Evolutionary conservation across 2,329 filamentous ascomycete species (phyloP).

Genomic region (Verticillium nonalfalfae): DNA sequence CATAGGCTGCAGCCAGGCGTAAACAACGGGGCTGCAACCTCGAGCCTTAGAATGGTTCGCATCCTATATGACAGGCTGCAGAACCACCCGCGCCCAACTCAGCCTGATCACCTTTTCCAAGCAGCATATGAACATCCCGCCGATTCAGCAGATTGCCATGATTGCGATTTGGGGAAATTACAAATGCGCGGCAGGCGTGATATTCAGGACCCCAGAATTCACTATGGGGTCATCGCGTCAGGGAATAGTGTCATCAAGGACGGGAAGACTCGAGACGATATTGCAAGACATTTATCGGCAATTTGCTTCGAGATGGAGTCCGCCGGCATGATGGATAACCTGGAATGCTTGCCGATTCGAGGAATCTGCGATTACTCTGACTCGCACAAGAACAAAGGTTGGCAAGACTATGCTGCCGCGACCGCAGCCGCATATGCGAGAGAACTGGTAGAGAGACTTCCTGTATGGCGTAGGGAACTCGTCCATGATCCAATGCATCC

Average conservation of each 20-base stretch:
- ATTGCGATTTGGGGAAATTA: neutral
- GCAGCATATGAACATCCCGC: neutral
- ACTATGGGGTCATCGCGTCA: slow-evolving; percentile 7
- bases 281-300: slow-evolving; percentile 9
- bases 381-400: slow-evolving; percentile 27
- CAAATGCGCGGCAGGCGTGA: neutral
- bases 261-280: slow-evolving; percentile 16
- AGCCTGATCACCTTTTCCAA: slow-evolving; percentile 5
- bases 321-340: slow-evolving; percentile 13
- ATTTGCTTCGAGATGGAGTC: slow-evolving; percentile 21
- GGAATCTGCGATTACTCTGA: slow-evolving; percentile 31
- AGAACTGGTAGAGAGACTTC: slow-evolving; percentile 8
- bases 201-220: slow-evolving; percentile 1
- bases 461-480: neutral
- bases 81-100: no score
- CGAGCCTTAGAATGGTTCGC: no score
- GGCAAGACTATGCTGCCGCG: slow-evolving; percentile 26
- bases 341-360: slow-evolving; percentile 24
- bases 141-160: neutral
- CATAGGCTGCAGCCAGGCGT: no score
- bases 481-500: no score
- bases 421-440: slow-evolving; percentile 20
- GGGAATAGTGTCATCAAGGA: slow-evolving; percentile 1
- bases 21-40: no score
- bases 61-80: no score